phyloP scores from a whole-genome alignment of 2,329 filamentous ascomycete species.

The Orbilia quercus region DNA sequence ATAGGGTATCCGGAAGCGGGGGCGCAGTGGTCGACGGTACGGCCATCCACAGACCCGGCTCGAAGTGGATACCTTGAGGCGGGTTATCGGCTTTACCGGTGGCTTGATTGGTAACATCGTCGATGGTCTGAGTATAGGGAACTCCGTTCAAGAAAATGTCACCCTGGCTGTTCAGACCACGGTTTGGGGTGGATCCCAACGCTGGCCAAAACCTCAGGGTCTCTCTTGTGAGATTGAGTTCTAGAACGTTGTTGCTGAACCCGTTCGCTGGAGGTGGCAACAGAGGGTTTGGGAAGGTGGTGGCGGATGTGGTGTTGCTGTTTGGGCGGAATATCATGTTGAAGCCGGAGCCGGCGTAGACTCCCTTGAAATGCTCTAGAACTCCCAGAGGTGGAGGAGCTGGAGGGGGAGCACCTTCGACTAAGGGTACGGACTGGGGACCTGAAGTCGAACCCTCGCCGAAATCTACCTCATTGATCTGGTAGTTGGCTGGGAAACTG shows the following conservation, averaged over 20 bases:
- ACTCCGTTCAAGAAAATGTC: constrained; percentile 63
- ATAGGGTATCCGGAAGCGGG: constrained; percentile 59
- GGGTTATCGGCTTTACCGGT: constrained; percentile 58
- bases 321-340: constrained; percentile 64
- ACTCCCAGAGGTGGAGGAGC: constrained; percentile 56
- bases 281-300: constrained; percentile 54
- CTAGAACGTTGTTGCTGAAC: constrained; percentile 61
- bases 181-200: constrained; percentile 63
- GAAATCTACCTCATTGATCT: constrained; percentile 15
- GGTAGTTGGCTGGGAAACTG: constrained; percentile 11
- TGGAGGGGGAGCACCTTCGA: constrained; percentile 1
- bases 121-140: constrained; percentile 63
- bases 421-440: background rate
- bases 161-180: constrained; percentile 61
- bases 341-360: constrained; percentile 62
- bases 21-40: constrained; percentile 61
- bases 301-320: constrained; percentile 54
- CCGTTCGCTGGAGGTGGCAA: constrained; percentile 48
- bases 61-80: constrained; percentile 63
- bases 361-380: constrained; percentile 60
- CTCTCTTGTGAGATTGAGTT: constrained; percentile 64
- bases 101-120: constrained; percentile 61
- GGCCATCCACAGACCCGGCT: constrained; percentile 64
- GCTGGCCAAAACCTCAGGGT: constrained; percentile 61
- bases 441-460: constrained; percentile 10